Evolutionary conservation across 495 filamentous ascomycete species (phyloP).

Genomic region (Hapsidospora chrysogenum): DNA sequence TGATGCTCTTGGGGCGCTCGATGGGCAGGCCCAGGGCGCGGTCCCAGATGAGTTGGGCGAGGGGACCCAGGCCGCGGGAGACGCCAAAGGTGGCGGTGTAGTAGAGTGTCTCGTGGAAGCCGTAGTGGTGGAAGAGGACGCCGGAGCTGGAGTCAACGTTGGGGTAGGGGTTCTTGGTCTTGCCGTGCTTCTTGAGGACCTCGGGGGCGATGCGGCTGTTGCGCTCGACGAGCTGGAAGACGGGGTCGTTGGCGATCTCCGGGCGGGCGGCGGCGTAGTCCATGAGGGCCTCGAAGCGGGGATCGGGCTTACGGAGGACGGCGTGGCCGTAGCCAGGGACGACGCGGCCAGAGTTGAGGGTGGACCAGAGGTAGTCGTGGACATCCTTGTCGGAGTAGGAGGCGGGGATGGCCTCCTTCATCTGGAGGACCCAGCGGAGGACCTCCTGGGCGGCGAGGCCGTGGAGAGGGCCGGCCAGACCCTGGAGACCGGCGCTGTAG

Average conservation of each 20-base stretch:
- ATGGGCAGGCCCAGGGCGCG: conserved; percentile 89
- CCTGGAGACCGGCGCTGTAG: conserved; percentile 90
- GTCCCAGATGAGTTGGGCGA: conserved; percentile 94
- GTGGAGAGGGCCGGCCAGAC: conserved; percentile 86
- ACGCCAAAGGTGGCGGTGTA: conserved; percentile 97
- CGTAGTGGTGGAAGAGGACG: conserved; percentile 92
- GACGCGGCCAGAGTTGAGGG: conserved; percentile 84
- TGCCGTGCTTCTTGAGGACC: conserved; percentile 84
- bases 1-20: conserved; percentile 94
- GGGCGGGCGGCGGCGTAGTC: conserved; percentile 77
- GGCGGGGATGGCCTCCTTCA: conserved; percentile 74
- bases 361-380: conserved; percentile 77
- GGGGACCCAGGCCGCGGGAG: conserved; percentile 72
- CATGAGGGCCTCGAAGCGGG: conserved; percentile 90
- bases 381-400: conserved; percentile 66
- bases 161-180: conserved; percentile 97
- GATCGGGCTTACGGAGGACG: conserved; percentile 91
- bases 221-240: conserved; percentile 85
- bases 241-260: conserved; percentile 70
- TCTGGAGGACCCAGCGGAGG: conserved; percentile 83
- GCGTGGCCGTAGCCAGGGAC: conserved; percentile 97
- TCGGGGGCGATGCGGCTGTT: conserved; percentile 63
- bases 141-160: conserved; percentile 89
- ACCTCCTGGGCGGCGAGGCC: conserved; percentile 96
- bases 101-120: conserved; percentile 90